These are phyloP conservation scores for Sugiyamaella paludigena DNA, from an alignment of 1,139 yeast genomes.

Conservation along the genomic window DNA sequence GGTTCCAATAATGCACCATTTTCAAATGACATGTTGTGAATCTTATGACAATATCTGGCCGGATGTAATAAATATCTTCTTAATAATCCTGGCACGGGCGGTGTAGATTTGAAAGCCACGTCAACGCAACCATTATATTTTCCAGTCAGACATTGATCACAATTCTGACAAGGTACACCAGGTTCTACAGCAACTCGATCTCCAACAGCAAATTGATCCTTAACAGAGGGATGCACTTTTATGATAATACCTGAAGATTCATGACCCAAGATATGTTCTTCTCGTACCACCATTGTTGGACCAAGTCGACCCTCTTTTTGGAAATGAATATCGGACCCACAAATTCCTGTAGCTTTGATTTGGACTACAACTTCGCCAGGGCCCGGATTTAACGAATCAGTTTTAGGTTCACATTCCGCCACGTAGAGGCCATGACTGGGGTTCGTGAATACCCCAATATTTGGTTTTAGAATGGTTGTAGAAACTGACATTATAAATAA, in stretches of 20 bases:
- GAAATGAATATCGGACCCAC: slow-evolving; percentile 88
- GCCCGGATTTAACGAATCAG: slow-evolving; percentile 38
- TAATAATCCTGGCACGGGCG: slow-evolving; percentile 68
- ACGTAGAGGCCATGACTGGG: slow-evolving; percentile 40
- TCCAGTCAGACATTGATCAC: slow-evolving; percentile 73
- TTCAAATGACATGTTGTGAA: slow-evolving; percentile 76
- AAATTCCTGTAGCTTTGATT: slow-evolving; percentile 69
- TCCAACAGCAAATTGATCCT: slow-evolving; percentile 38
- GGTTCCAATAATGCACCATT: slow-evolving; percentile 92
- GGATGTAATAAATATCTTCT: slow-evolving; percentile 71
- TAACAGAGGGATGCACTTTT: slow-evolving; percentile 63
- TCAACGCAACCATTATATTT: slow-evolving; percentile 76
- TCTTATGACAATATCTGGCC: slow-evolving; percentile 75
- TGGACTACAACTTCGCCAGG: slow-evolving; percentile 47
- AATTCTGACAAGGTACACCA: slow-evolving; percentile 77
- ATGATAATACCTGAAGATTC: slow-evolving; percentile 71
- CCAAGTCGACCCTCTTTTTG: slow-evolving; percentile 80
- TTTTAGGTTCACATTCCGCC: slow-evolving; percentile 37
- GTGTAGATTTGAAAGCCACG: slow-evolving; percentile 88
- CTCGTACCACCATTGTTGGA: slow-evolving; percentile 44
- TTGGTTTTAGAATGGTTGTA: slow-evolving; percentile 20
- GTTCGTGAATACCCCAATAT: slow-evolving; percentile 41
- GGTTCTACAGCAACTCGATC: slow-evolving; percentile 68
- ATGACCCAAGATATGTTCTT: slow-evolving; percentile 55
- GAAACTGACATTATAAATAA: slow-evolving; percentile 1